Percentiles rank a stretch among this genome's conserved stretches.
Evolutionary conservation across 78 protist genomes (phyloP).

Genomic region (Planoprotostelium fungivorum): DNA sequence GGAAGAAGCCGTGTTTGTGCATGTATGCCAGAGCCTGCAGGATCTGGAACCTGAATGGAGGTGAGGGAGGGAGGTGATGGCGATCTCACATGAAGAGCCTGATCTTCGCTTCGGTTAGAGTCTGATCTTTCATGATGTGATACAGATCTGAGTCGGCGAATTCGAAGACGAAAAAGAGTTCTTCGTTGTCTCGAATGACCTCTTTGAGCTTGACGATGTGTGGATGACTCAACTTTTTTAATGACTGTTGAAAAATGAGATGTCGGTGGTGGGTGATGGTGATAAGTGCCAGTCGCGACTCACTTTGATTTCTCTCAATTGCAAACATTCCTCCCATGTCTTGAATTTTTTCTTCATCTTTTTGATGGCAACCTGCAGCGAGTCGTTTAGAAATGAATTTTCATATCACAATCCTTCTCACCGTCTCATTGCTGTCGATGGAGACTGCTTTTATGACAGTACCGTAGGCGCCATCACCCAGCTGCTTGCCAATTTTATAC

Average conservation of each 20-base stretch:
- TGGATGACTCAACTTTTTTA: constrained; percentile 88
- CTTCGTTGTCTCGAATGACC: constrained; percentile 90
- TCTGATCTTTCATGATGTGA: constrained; percentile 73
- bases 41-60: constrained; percentile 60
- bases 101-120: constrained; percentile 66
- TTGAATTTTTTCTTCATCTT: constrained; percentile 88
- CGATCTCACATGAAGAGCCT: constrained; percentile 45
- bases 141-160: constrained; percentile 85
- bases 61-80: neutral
- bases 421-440: constrained; percentile 22
- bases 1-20: constrained; percentile 80
- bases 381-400: neutral
- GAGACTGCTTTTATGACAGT: constrained; percentile 42
- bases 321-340: constrained; percentile 89
- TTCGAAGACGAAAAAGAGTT: constrained; percentile 92
- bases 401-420: neutral
- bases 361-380: constrained; percentile 91
- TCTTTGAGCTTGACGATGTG: constrained; percentile 94
- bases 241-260: constrained; percentile 16
- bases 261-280: neutral
- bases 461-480: constrained; percentile 69
- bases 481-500: constrained; percentile 31
- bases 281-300: neutral
- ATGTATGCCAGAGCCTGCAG: constrained; percentile 86
- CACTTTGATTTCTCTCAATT: constrained; percentile 82